phyloP scores from a whole-genome alignment of 2,329 filamentous ascomycete genomes.

The Chaetomiaceae sp. region DNA sequence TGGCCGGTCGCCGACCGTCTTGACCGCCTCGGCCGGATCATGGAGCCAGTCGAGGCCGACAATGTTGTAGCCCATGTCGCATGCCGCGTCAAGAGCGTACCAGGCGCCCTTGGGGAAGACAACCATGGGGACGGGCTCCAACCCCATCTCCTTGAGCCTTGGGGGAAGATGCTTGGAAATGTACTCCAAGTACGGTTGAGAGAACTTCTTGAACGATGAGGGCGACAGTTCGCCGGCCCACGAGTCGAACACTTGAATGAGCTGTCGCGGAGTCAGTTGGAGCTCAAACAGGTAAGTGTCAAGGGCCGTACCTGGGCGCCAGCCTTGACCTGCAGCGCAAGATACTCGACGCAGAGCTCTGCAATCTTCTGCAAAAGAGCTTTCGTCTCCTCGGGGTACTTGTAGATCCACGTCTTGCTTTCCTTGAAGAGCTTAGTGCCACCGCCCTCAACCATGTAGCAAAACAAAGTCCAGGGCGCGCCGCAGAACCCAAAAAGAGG shows the following conservation, averaged over 20 bases:
- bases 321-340: slow-evolving; percentile 86
- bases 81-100: slow-evolving; percentile 86
- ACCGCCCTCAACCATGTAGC: slow-evolving; percentile 98
- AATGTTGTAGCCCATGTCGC: slow-evolving; percentile 85
- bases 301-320: slow-evolving; percentile 68
- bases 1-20: slow-evolving; percentile 67
- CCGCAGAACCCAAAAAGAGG: slow-evolving; percentile 96
- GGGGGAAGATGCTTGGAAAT: slow-evolving; percentile 78
- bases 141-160: slow-evolving; percentile 66
- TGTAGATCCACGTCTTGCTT: slow-evolving; percentile 96
- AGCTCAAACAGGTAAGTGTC: too few species aligned
- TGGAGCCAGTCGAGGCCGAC: slow-evolving; percentile 95
- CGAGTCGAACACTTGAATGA: slow-evolving; percentile 96
- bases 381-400: slow-evolving; percentile 75
- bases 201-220: slow-evolving; percentile 75
- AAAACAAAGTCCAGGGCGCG: slow-evolving; percentile 92
- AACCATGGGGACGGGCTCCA: slow-evolving; percentile 88
- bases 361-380: slow-evolving; percentile 84
- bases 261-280: slow-evolving; percentile 39
- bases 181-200: slow-evolving; percentile 78
- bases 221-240: slow-evolving; percentile 95
- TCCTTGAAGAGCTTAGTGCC: slow-evolving; percentile 93
- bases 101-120: slow-evolving; percentile 98
- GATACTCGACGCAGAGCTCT: slow-evolving; percentile 89
- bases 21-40: slow-evolving; percentile 78